phyloP scores from a whole-genome alignment of 2,329 filamentous ascomycete species.

The Exophiala sp. region DNA sequence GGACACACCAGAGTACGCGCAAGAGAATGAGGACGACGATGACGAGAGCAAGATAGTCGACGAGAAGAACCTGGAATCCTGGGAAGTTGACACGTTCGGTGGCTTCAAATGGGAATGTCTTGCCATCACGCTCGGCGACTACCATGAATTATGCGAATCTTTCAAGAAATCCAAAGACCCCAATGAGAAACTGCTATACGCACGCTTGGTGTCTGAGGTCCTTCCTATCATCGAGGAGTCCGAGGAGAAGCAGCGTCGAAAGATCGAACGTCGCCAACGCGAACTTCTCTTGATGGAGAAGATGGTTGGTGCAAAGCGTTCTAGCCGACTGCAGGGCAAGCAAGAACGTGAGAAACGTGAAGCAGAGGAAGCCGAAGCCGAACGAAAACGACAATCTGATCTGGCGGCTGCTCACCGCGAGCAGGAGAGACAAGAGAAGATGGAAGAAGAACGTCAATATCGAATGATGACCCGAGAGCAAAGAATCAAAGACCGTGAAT shows the following conservation, averaged over 20 bases:
- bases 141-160: conserved; percentile 65
- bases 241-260: conserved; percentile 64
- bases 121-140: conserved; percentile 75
- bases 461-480: conserved; percentile 81
- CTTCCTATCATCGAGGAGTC: conserved; percentile 80
- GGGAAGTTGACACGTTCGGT: conserved; percentile 62
- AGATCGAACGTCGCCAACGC: conserved; percentile 70
- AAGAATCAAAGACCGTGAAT: conserved; percentile 79
- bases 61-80: conserved; percentile 36
- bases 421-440: conserved; percentile 58
- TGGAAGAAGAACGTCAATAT: conserved; percentile 71
- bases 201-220: conserved; percentile 71
- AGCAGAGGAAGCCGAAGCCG: conserved; percentile 66
- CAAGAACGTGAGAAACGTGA: conserved; percentile 73
- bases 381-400: conserved; percentile 63
- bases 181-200: conserved; percentile 76
- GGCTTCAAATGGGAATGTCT: conserved; percentile 88
- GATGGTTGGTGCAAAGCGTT: conserved; percentile 89
- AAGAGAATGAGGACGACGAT: conserved; percentile 44
- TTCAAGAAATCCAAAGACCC: conserved; percentile 74
- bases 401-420: conserved; percentile 60
- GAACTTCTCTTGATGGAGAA: conserved; percentile 80
- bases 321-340: conserved; percentile 80
- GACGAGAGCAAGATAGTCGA: conserved; percentile 36
- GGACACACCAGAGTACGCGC: conserved; percentile 37